phyloP scores from a whole-genome alignment of 2,329 filamentous ascomycete genomes.

The Myriosclerotinia duriaeana region DNA sequence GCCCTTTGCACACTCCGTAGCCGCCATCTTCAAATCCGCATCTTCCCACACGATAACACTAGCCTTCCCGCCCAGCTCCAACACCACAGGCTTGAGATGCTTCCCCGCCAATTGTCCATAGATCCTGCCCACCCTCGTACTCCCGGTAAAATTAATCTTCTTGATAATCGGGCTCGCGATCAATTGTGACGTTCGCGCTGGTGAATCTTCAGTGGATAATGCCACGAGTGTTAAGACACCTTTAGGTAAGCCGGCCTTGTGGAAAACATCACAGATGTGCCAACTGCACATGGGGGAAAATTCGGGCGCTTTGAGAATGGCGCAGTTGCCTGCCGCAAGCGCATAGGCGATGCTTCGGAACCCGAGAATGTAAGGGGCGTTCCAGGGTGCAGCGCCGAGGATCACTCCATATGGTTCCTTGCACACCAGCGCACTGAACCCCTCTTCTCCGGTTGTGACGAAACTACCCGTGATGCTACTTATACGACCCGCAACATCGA shows the following conservation, averaged over 20 bases:
- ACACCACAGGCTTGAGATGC: slow-evolving; percentile 73
- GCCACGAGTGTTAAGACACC: slow-evolving; percentile 75
- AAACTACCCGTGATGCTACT: slow-evolving; percentile 41
- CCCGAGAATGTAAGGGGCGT: slow-evolving; percentile 57
- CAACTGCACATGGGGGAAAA: slow-evolving; percentile 62
- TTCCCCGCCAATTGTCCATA: slow-evolving; percentile 69
- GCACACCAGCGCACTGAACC: slow-evolving; percentile 61
- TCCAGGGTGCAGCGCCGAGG: slow-evolving; percentile 79
- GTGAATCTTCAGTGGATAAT: slow-evolving; percentile 62
- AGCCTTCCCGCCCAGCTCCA: slow-evolving; percentile 83
- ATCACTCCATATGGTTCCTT: slow-evolving; percentile 79
- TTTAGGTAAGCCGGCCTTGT: slow-evolving; percentile 72
- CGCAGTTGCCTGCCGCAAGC: slow-evolving; percentile 75
- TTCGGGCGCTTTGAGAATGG: slow-evolving; percentile 71
- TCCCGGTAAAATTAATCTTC: slow-evolving; percentile 87
- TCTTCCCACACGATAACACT: slow-evolving; percentile 77
- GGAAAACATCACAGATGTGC: slow-evolving; percentile 62
- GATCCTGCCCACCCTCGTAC: slow-evolving; percentile 69
- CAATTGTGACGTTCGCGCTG: slow-evolving; percentile 63
- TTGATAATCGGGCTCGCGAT: slow-evolving; percentile 67
- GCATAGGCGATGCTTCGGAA: slow-evolving; percentile 58
- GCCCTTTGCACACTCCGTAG: slow-evolving; percentile 64
- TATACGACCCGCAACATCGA: slow-evolving; percentile 48
- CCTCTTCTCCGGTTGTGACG: slow-evolving; percentile 46
- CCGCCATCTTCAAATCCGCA: slow-evolving; percentile 72